Percentiles rank a stretch among this genome's conserved stretches.
phyloP scores from a whole-genome alignment of 2,329 filamentous ascomycete genomes.

The Xylaria sp. region DNA sequence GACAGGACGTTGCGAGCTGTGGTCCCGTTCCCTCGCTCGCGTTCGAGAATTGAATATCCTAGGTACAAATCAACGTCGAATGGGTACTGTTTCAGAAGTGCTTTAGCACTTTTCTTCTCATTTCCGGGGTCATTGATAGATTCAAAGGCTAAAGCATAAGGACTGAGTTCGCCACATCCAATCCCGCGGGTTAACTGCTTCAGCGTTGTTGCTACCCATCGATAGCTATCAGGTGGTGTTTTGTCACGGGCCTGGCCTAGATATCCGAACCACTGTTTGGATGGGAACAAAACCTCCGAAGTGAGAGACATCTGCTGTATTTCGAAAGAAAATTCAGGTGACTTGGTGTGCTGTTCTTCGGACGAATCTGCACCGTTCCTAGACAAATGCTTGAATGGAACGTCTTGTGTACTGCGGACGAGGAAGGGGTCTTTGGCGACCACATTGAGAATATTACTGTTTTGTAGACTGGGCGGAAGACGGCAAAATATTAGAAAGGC shows the following conservation, averaged over 20 bases:
- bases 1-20: slow-evolving; percentile 73
- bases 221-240: slow-evolving; percentile 52
- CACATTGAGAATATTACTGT: slow-evolving; percentile 45
- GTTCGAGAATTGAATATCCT: slow-evolving; percentile 80
- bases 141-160: slow-evolving; percentile 77
- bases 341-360: slow-evolving; percentile 36
- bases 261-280: slow-evolving; percentile 57
- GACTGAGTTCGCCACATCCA: slow-evolving; percentile 66
- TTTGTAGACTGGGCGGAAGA: slow-evolving; percentile 63
- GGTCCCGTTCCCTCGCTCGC: slow-evolving; percentile 64
- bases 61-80: slow-evolving; percentile 78
- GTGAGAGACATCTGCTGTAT: slow-evolving; percentile 44
- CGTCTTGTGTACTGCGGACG: slow-evolving; percentile 50
- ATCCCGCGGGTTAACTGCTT: slow-evolving; percentile 64
- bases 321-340: slow-evolving; percentile 42
- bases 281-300: slow-evolving; percentile 64
- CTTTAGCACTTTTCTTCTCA: slow-evolving; percentile 77
- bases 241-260: slow-evolving; percentile 45
- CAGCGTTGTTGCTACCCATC: slow-evolving; percentile 65
- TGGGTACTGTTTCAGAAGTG: slow-evolving; percentile 74
- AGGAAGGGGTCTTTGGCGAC: slow-evolving; percentile 66
- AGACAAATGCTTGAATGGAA: slow-evolving; percentile 38
- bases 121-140: slow-evolving; percentile 63
- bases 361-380: slow-evolving; percentile 14
- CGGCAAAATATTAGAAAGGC: slow-evolving; percentile 76